Percentiles rank a stretch among this genome's conserved stretches.
Evolutionary conservation across 768 basidiomycete genomes (phyloP).

Genomic region (Suillus weaverae): DNA sequence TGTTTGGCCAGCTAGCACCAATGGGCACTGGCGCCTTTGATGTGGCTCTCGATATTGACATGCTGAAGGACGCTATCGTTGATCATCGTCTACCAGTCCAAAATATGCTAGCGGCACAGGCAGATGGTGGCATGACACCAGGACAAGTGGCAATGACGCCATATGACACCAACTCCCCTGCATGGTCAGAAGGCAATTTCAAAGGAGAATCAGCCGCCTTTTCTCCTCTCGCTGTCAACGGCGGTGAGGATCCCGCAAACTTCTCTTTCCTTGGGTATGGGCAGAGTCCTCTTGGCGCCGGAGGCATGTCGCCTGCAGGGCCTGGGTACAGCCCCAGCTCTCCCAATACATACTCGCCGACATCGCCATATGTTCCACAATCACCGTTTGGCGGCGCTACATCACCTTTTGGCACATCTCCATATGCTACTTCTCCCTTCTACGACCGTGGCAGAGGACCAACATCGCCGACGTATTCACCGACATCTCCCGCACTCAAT

Average conservation of each 20-base stretch:
- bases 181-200: conserved; percentile 75
- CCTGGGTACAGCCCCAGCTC: conserved; percentile 91
- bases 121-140: conserved; percentile 88
- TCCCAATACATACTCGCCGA: conserved; percentile 85
- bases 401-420: conserved; percentile 79
- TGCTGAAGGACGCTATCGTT: conserved; percentile 97
- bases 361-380: conserved; percentile 85
- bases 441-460: conserved; percentile 63
- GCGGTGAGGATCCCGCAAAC: conserved; percentile 77
- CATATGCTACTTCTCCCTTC: conserved; percentile 84
- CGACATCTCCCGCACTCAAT: conserved; percentile 82
- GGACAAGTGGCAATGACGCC: conserved; percentile 95
- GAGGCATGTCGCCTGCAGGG: conserved; percentile 86
- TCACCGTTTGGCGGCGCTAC: conserved; percentile 83
- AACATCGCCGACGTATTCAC: conserved; percentile 85
- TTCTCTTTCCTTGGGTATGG: conserved; percentile 78
- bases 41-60: conserved; percentile 93
- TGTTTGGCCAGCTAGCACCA: conserved; percentile 99
- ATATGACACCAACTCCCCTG: conserved; percentile 89
- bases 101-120: conserved; percentile 72
- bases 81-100: conserved; percentile 92
- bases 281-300: conserved; percentile 83
- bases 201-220: conserved; percentile 88
- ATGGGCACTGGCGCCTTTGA: conserved; percentile 99
- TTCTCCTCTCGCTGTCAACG: conserved; percentile 90